Evolutionary conservation across 169 alveolate species (phyloP), one percentile per base, ranked within the genome.

Genomic region (Plasmodium fragile): DNA sequence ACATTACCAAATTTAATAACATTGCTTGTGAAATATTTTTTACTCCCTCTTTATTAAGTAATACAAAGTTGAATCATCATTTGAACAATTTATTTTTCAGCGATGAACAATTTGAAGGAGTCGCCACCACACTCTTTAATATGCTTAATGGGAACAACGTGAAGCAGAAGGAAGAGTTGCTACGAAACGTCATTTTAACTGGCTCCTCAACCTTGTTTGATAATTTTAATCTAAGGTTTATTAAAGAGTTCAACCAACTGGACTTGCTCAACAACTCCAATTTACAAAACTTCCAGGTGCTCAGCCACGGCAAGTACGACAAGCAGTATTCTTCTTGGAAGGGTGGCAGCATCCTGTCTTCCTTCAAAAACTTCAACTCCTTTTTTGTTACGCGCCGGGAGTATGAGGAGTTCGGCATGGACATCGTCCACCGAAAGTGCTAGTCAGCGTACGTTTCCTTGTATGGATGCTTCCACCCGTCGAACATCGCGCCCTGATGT

Each of bases 261-360:
- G 84, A 85, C 39, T 52, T 36, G 3, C 0, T 70, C 1, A 59
- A 28, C 65, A 85, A 75, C 30, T 1, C n/a, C 11, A 73, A 72
- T 13, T 77, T 75, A 13, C 85, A 2, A 73, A 49, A 73, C 53
- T 30, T 73, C 30, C 85, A 85, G 41, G 79, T 85, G 41, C 41
- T 85, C 34, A 85, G 43, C 18, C 25, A 52, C 25, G 93, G 87
- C 13, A 85, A 85, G 41, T 45, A 49, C 39, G 72, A 73, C 36
- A 85, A 85, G 45, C 83, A 85, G 80, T 85, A 73, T 52, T 85
- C 93, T 72, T 85, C 93, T 5, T 85, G 93, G 93, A 85, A 73
- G 41, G 93, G 93, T 0, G 93, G 93, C 2, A 85, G 93, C 25
- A 85, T 85, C 13, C 34, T 85, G 11, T 73, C 93, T 4, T 85